phyloP scores from a whole-genome alignment of 31 red algal species.

The Bonnemaisonia californica region DNA sequence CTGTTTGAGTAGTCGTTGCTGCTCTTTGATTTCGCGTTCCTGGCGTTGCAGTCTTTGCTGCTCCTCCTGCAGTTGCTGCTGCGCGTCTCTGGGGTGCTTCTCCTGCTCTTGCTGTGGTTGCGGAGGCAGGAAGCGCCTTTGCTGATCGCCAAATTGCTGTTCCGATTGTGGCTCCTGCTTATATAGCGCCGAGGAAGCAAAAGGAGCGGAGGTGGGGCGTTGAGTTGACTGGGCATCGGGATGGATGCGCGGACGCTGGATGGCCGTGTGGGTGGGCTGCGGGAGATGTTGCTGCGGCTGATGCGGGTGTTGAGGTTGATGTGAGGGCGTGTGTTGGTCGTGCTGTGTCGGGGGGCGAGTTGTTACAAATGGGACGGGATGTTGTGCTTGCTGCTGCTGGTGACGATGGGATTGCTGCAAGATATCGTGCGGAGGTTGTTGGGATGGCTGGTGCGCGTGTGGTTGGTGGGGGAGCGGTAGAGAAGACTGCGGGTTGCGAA shows the following conservation, averaged over 20 bases:
- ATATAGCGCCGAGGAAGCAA: not conserved
- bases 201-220: not conserved
- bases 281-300: too few species aligned
- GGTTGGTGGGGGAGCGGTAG: not conserved
- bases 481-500: not conserved
- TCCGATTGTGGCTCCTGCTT: not conserved
- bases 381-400: not conserved
- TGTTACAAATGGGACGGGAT: not conserved
- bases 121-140: not conserved
- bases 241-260: not conserved
- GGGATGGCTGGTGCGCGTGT: not conserved
- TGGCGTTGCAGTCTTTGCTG: conserved; percentile 17
- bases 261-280: too few species aligned
- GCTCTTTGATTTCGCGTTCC: conserved; percentile 21
- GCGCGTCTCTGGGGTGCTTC: not conserved
- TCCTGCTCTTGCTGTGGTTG: not conserved
- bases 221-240: not conserved
- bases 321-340: too few species aligned
- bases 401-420: not conserved
- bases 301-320: too few species aligned
- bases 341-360: too few species aligned
- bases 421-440: not conserved
- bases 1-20: not conserved
- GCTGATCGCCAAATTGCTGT: not conserved
- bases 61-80: not conserved